Base-by-base conservation (phyloP, 2,329 filamentous ascomycete genomes). In the Karstenula rhodostoma region DNA sequence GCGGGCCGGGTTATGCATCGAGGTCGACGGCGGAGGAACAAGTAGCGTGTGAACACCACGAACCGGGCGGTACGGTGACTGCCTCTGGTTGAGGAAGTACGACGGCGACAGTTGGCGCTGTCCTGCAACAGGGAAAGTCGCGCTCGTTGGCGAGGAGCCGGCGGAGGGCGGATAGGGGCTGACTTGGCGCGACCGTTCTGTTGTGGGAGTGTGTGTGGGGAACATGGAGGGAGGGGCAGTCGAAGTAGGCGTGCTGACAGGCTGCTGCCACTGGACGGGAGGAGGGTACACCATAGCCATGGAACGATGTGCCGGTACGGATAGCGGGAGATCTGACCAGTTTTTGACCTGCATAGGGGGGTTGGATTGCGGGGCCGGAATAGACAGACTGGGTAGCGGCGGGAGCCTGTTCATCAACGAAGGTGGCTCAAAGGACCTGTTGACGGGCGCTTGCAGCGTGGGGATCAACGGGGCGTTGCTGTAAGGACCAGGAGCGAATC, bases 41-140 rank as follows among this genome's bases (percentile, higher is more conserved):
- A 97, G 84, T n/a, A 98, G 86, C 0, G 93, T 96, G 68, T 95
- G 93, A 60, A 97, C 92, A 62, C 92, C 87, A 56, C 94, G 90
- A 42, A 97, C 90, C 1, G 94, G 94, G 65, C 93, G 91, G 79
- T 98, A 98, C 3, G 95, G 95, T 57, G 94, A 98, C 64, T 91
- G 89, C 58, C 95, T 87, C 75, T 97, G 92, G 72, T 92, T 90
- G 40, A 97, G 83, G 78, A 96, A 96, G 71, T 92, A 87, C 12
- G 91, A 94, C 0, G 94, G 94, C 33, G 95, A 98, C 65, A 95
- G 86, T 33, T 91, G 90, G 47, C 88, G 87, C 6, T 90, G 89
- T 9, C 88, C 87, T 55, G 88, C 85, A 12, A 85, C 80, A 12
- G 81, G 81, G 56, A 86, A 90, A 23, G 86, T 83, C 17, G 88